A percentile compares a stretch with the other conserved stretches of the same genome.
These are phyloP conservation scores for Candida dajiaensis DNA, from an alignment of 805 yeast genomes.

Conservation along the genomic window DNA sequence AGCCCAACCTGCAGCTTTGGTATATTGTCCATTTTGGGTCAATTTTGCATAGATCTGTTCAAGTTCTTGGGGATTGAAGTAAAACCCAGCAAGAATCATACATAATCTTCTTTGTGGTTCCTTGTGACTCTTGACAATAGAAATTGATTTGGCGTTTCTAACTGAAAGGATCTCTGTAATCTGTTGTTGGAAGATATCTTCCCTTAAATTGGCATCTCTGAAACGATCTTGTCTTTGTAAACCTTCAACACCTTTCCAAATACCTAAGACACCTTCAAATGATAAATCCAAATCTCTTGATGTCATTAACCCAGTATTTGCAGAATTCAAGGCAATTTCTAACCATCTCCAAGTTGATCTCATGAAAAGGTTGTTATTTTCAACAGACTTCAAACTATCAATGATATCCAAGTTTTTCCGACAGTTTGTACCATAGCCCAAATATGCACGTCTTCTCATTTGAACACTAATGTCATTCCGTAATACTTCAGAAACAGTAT, in stretches of 20 bases:
- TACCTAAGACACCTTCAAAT: conserved; percentile 80
- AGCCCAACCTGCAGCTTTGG: conserved; percentile 97
- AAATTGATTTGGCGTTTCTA: conserved; percentile 25
- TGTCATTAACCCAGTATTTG: conserved; percentile 59
- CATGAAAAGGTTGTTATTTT: conserved; percentile 46
- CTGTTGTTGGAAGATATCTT: conserved; percentile 15
- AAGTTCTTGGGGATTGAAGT: conserved; percentile 66
- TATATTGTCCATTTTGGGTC: conserved; percentile 53
- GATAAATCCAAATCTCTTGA: conserved; percentile 73
- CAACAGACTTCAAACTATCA: conserved; percentile 46
- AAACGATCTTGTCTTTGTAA: conserved; percentile 44
- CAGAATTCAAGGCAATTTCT: conserved; percentile 59
- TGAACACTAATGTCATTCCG: conserved; percentile 68
- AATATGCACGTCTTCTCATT: conserved; percentile 63
- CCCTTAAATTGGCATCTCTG: conserved; percentile 17
- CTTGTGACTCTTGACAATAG: conserved; percentile 38
- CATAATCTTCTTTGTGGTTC: conserved; percentile 72
- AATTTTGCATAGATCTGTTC: conserved; percentile 60
- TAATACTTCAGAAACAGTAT: conserved; percentile 40
- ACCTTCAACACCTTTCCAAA: conserved; percentile 75
- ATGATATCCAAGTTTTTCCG: conserved; percentile 54
- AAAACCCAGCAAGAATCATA: conserved; percentile 87
- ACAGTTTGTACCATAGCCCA: conserved; percentile 70
- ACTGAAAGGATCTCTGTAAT: conserved; percentile 28
- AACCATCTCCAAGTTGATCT: conserved; percentile 92